These are phyloP conservation scores for Botrytis paeoniae DNA, from an alignment of 2,329 filamentous ascomycete genomes.

Conservation along the genomic window DNA sequence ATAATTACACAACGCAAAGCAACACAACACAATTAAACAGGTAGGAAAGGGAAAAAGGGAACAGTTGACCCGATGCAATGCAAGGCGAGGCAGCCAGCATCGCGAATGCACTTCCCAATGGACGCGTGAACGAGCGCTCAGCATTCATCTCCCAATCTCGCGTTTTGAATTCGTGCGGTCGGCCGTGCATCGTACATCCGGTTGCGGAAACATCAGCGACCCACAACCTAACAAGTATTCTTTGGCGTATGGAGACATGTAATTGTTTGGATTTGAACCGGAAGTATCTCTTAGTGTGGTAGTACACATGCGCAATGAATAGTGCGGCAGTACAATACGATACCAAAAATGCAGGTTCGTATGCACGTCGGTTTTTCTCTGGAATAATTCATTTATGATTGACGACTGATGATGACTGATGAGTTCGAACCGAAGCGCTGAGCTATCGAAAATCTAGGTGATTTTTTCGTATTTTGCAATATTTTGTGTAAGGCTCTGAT, in stretches of 20 bases:
- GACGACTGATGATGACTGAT: slow-evolving; percentile 1
- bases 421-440: not conserved
- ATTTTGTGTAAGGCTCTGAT: not conserved
- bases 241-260: not conserved
- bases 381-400: not conserved
- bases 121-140: slow-evolving; percentile 4
- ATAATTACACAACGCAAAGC: not conserved
- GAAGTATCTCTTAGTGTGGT: not conserved
- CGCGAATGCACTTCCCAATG: not conserved
- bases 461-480: not conserved
- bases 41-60: not conserved
- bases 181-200: slow-evolving; percentile 4
- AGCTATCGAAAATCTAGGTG: not conserved
- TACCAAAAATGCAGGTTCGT: not conserved
- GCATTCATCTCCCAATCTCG: slow-evolving; percentile 2
- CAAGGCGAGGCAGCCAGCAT: not conserved
- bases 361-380: slow-evolving; percentile 6
- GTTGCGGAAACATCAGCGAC: not conserved
- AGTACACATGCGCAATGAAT: not conserved
- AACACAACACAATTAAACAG: not conserved
- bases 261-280: not conserved
- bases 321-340: not conserved
- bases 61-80: slow-evolving; percentile 6
- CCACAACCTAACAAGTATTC: not conserved
- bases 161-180: slow-evolving; percentile 9